Percentiles rank a stretch among this genome's conserved stretches.
Evolutionary conservation across 805 yeast species (phyloP).

Genomic region (Wickerhamomyces rabaulensis): DNA sequence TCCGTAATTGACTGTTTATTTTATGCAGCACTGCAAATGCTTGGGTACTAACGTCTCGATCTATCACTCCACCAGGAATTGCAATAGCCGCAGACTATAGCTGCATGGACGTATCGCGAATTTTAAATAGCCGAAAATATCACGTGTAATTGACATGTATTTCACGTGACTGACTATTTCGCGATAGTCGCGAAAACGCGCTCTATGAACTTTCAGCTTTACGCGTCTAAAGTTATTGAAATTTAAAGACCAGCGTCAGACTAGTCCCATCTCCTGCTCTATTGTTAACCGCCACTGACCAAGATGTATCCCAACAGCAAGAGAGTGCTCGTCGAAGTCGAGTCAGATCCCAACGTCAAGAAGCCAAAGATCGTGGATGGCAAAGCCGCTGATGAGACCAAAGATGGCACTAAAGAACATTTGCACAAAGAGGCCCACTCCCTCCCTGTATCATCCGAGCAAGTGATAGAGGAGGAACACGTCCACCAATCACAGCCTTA

Average conservation of each 20-base stretch:
- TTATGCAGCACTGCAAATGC: no score
- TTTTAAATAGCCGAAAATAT: no score
- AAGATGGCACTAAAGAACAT: conserved; percentile 16
- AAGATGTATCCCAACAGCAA: not conserved
- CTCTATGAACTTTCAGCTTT: no score
- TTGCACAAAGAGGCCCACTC: conserved; percentile 24
- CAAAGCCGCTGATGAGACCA: conserved; percentile 9
- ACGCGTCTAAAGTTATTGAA: no score
- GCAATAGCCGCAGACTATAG: no score
- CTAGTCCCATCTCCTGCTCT: not conserved
- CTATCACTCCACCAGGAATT: no score
- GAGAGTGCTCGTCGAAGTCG: not conserved
- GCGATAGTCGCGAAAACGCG: no score
- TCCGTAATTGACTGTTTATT: no score
- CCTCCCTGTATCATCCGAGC: conserved; percentile 20
- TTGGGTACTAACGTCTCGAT: no score
- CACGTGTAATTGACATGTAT: no score
- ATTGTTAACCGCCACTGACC: not conserved
- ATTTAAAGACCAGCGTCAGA: not conserved
- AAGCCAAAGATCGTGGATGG: conserved; percentile 13
- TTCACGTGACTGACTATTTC: no score
- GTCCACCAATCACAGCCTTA: conserved; percentile 26
- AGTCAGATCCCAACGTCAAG: conserved; percentile 4
- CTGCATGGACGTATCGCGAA: no score
- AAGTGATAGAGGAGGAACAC: conserved; percentile 9